Evolutionary conservation across 2,329 filamentous ascomycete species (phyloP), one percentile per base, ranked within the genome.

Genomic region (Emmonsia crescens): DNA sequence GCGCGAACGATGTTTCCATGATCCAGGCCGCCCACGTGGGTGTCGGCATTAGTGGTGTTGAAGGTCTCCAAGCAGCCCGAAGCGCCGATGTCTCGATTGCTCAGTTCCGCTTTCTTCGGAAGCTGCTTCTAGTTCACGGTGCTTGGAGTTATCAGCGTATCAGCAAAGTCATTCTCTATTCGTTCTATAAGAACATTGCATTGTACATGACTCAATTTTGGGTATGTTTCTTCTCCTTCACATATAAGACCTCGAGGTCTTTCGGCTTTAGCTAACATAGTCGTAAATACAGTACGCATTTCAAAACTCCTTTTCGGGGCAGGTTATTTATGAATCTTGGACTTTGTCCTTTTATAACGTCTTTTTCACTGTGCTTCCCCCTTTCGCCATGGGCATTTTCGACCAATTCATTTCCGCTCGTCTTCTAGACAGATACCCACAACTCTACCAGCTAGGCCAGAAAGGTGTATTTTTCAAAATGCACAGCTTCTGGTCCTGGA

Each of bases 181-280:
- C 94, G 6, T 99, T 97, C 75, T 99, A 99, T 82, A 99, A 99
- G 82, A 99, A 99, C 77, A 96, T 97, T 67, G 88, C 92, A 24
- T 81, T 99, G 64, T 99, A 97, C 78, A 92, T 99, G 89, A 99
- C 95, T 63, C 95, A 99, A 73, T 99, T 99, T 74, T 99, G 95
- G 91, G 89, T 91, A 80, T 79, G 87, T 79, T 44, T 27, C 61
- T 55, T 12, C 21, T n/a, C 19, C 24, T 49, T 29, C n/a, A 24
- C 12, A 2, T 48, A 42, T 21, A 24, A 24, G 33, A 12, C 36
- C 52, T 60, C 31, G 29, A 19, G 0, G 36, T n/a, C 14, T 36
- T 42, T 10, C 14, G 42, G 19, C n/a, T 29, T 46, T 16, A 29
- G 51, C 66, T 70, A 48, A 29, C 55, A 74, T 69, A 63, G 73